Conservation (phyloP, 2,329 filamentous ascomycete genomes). For the Aspergillus cejpii region DNA sequence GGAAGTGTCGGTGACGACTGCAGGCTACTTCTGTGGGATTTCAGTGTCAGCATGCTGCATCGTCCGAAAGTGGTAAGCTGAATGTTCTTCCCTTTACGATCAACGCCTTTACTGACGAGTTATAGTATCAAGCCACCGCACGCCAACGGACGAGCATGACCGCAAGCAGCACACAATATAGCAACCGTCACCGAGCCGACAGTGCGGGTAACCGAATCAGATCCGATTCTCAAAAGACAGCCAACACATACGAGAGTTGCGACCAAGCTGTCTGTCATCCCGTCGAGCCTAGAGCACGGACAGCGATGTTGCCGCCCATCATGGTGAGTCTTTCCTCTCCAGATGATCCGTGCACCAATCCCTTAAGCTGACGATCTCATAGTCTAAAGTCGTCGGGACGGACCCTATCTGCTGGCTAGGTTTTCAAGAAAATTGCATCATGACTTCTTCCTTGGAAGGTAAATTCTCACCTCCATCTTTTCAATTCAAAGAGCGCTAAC, state of each 20-base stretch:
- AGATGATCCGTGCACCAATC: too few species aligned
- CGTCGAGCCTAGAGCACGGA: conserved; percentile 76
- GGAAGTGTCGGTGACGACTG: conserved; percentile 95
- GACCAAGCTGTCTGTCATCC: conserved; percentile 64
- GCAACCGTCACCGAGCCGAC: conserved; percentile 57
- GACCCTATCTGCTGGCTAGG: conserved; percentile 84
- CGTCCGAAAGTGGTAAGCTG: conserved; percentile 71
- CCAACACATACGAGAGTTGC: conserved; percentile 37
- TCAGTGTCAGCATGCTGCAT: conserved; percentile 92
- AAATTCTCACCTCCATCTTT: conserved; percentile 30
- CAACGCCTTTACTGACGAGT: conserved; percentile 8
- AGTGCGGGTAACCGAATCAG: conserved; percentile 56
- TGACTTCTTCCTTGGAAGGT: conserved; percentile 90
- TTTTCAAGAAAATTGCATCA: conserved; percentile 89
- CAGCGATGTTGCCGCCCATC: conserved; percentile 82
- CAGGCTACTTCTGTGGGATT: conserved; percentile 88
- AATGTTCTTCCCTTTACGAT: conserved; percentile 8
- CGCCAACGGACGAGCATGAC: conserved; percentile 37
- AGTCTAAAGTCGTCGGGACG: conserved; percentile 77
- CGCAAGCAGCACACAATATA: conserved; percentile 22
- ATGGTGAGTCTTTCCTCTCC: conserved; percentile 64
- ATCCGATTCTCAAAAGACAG: conserved; percentile 63
- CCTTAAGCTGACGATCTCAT: conserved; percentile 11
- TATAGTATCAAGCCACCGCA: conserved; percentile 31
- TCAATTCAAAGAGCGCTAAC: conserved; percentile 8